Base-by-base conservation (phyloP, 192 early-diverging fungal species). In the Irineochytrium annulatum region DNA sequence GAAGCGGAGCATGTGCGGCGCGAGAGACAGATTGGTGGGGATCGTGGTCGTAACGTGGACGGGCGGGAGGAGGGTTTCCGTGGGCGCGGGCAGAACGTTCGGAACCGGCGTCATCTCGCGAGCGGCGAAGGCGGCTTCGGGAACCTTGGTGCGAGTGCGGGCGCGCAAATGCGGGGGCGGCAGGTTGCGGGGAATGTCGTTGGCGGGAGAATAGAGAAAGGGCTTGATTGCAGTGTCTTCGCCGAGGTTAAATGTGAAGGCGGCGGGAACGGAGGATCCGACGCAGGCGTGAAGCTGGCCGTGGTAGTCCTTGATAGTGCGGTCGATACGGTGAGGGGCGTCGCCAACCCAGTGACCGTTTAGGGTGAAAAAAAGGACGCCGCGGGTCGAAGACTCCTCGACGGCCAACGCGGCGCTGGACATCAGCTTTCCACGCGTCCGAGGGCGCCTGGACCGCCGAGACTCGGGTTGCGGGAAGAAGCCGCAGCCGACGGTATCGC, bases 311-410 rank as follows among this genome's bases (percentile, higher is more conserved):
- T 31, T n/a, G 3, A 51, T 4, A 19, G 55, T 55, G 26, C 43
- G 51, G 6, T 24, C 39, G 11, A 76, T 56, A 13, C 53, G 39
- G 31, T 48, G 17, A 2, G 75, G 70, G 26, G 70, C 70, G 54
- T 76, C 70, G 3, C 70, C 75, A 33, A 76, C 60, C 70, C 70
- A 72, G 6, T 67, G 41, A 1, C 75, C 75, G 48, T 76, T 76
- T 11, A 70, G 46, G 5, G 75, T 76, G 56, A 72, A 76, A 35
- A 76, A 76, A 17, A 76, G 34, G 34, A 43, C 41, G 11, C 53
- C 68, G 13, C 20, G 53, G 46, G 46, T 8, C 6, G 13, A 6
- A 24, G 11, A 8, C 24, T 49, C 46, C 46, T 49, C 46, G 37
- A 41, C 37, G 11, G 11, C n/a, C 37, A 41, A 8, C 8, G n/a